Base-by-base conservation (phyloP, 805 yeast genomes). In the Starmerella floricola region DNA sequence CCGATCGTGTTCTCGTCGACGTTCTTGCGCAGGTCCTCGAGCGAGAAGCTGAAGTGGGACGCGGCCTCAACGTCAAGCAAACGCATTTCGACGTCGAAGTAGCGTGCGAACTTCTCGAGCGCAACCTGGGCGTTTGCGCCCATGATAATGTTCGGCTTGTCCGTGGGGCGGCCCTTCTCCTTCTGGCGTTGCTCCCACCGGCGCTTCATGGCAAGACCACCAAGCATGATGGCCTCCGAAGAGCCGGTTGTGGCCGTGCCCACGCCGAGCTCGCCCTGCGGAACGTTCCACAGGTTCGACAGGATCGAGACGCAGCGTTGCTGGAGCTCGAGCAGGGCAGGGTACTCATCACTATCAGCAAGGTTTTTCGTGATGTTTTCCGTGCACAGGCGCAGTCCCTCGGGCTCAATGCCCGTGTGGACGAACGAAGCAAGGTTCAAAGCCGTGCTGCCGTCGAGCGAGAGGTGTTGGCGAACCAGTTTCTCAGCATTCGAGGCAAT, bases 171-270 rank as follows among this genome's bases (percentile, higher is more conserved):
- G 4, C 87, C 87, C 24, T 66, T 67, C 1, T 65, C 74, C 55
- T 62, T 67, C 55, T 80, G 73, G 51, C 64, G 69, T 21, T 67
- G 74, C 62, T 82, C 91, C 96, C 96, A 86, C 44, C 71, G 69
- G 55, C 84, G 82, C 69, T 87, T 87, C 82, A 87, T 69, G 12
- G 95, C 94, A 42, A 86, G 68, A 3, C 95, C 96, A 34, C 93
- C 96, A 40, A 86, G 72, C 82, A 85, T 84, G 53, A 87, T 78
- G 6, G 95, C 96, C 60, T 86, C 96, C 1, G 88, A 78, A 1
- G 95, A 85, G 4, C 96, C 96, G 1, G 95, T 86, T 41, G 94
- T 83, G 20, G 95, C 91, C 11, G 94, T 77, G 19, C 96, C 96
- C 24, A 84, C 67, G 3, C 93, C 76, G 30, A 57, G 49, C 48